Conservation (phyloP, 257 asterid species). For the Coffea canephora region DNA sequence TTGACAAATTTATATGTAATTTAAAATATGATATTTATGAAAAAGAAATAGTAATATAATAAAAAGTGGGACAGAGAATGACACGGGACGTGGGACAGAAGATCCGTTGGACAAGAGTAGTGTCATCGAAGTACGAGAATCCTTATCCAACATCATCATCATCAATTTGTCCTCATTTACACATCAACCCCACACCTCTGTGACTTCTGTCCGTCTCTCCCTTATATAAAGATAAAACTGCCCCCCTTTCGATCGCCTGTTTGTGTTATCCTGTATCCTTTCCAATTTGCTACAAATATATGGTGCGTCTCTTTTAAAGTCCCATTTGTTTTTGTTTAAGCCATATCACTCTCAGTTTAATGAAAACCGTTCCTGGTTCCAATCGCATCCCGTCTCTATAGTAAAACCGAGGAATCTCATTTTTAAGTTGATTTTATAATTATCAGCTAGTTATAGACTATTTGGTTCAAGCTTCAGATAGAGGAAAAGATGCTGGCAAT, state of each 20-base stretch:
- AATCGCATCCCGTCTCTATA: neutral
- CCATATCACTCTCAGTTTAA: too few relatives aligned
- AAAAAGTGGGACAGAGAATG: too few relatives aligned
- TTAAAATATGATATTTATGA: too few relatives aligned
- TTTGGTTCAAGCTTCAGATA: neutral
- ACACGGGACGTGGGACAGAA: too few relatives aligned
- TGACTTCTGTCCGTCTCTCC: neutral
- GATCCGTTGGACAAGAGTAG: too few relatives aligned
- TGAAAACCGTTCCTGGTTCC: neutral
- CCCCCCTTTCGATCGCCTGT: too few relatives aligned
- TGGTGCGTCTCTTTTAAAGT: neutral
- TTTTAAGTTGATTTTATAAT: neutral
- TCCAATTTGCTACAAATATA: neutral
- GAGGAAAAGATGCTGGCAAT: constrained; percentile 56
- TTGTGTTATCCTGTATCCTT: too few relatives aligned
- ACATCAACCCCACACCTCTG: neutral
- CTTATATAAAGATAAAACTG: neutral
- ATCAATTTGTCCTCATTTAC: neutral
- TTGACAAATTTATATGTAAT: too few relatives aligned
- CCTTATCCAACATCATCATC: constrained; percentile 27
- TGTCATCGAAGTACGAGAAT: constrained; percentile 21
- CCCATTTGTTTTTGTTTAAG: neutral
- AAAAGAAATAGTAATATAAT: too few relatives aligned
- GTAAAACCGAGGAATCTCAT: too few relatives aligned
- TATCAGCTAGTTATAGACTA: neutral